These are phyloP conservation scores for Scutellaria galericulata DNA, from an alignment of 257 asterid species.

Conservation along the genomic window DNA sequence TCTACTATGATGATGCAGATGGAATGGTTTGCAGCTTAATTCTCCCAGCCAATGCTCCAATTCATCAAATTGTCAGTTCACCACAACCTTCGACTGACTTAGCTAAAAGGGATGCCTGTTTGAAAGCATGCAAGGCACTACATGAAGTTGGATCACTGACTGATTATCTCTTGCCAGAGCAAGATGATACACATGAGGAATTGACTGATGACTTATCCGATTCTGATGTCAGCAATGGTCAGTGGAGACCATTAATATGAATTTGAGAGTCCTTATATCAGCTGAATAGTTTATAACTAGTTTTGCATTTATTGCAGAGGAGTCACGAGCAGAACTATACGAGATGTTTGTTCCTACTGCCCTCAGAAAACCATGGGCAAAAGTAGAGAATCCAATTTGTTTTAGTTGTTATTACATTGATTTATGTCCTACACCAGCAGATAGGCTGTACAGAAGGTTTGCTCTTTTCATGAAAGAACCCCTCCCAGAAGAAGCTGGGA, in stretches of 20 bases:
- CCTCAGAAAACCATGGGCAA: constrained; percentile 70
- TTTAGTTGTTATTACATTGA: constrained; percentile 68
- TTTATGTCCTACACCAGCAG: constrained; percentile 72
- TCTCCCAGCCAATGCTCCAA: constrained; percentile 93
- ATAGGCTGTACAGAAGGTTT: constrained; percentile 73
- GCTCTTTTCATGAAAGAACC: constrained; percentile 81
- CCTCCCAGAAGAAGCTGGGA: constrained; percentile 83
- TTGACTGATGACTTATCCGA: constrained; percentile 52
- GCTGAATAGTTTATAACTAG: constrained; percentile 18
- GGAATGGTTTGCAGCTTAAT: constrained; percentile 75
- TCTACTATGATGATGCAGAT: constrained; percentile 64
- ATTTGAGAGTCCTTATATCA: constrained; percentile 25
- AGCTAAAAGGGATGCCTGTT: constrained; percentile 91
- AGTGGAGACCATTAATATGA: constrained; percentile 37
- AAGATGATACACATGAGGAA: constrained; percentile 57
- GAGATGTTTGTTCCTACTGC: constrained; percentile 95
- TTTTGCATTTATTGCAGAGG: constrained; percentile 56
- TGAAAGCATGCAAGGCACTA: constrained; percentile 87
- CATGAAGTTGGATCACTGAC: constrained; percentile 91
- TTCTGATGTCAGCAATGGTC: constrained; percentile 70
- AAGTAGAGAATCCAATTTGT: constrained; percentile 48
- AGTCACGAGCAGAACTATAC: constrained; percentile 74
- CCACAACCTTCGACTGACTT: constrained; percentile 72
- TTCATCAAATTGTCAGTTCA: constrained; percentile 65
- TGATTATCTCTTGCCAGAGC: constrained; percentile 89